Percentiles rank a stretch among this genome's conserved stretches.
Conservation (phyloP, 345 rosid species). For the Leavenworthia alabamica region DNA sequence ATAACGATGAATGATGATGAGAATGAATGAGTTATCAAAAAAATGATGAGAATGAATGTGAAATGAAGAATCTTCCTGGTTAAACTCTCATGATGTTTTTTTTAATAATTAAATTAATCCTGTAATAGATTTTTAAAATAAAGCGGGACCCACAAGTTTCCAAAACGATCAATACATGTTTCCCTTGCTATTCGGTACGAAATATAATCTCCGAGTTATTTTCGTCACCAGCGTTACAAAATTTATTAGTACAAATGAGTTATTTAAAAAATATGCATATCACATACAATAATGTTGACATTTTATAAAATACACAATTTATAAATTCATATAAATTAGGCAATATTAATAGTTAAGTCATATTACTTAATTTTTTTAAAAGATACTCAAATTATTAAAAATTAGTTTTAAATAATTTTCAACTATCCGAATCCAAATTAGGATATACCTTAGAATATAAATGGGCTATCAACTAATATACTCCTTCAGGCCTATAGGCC, state of each 20-base stretch:
- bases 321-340: too few relatives aligned
- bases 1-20: constrained; percentile 2
- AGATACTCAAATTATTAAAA: not conserved
- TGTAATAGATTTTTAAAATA: not conserved
- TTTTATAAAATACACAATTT: too few relatives aligned
- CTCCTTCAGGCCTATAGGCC: not conserved
- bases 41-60: too few relatives aligned
- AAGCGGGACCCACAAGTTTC: constrained; percentile 21
- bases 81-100: constrained; percentile 2
- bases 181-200: constrained; percentile 4
- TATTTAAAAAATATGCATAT: too few relatives aligned
- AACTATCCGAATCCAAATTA: not conserved
- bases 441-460: not conserved
- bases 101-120: not conserved
- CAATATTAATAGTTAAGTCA: not conserved
- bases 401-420: not conserved
- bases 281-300: too few relatives aligned
- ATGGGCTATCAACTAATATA: not conserved
- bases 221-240: not conserved
- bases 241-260: too few relatives aligned
- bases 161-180: constrained; percentile 14
- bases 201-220: not conserved
- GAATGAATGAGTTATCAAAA: too few relatives aligned
- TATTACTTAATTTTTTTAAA: not conserved
- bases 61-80: constrained; percentile 21